Percentiles rank a stretch among this genome's conserved stretches.
Conservation (phyloP, 169 alveolate genomes). For the Besnoitia besnoiti region DNA sequence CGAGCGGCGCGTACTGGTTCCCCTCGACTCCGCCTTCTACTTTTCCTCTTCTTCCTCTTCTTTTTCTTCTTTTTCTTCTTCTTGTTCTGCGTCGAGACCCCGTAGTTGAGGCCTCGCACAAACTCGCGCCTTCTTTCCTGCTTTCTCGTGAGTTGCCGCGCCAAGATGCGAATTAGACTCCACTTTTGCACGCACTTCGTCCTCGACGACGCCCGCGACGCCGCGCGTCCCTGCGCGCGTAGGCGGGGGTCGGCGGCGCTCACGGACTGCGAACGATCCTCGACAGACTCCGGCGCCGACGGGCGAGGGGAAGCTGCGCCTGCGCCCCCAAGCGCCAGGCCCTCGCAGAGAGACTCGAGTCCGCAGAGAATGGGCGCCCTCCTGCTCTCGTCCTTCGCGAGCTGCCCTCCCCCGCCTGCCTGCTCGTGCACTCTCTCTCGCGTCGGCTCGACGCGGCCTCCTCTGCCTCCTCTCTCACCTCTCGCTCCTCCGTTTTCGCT, state of each 20-base stretch:
- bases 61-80: not conserved
- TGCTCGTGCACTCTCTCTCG: not conserved
- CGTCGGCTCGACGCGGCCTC: not conserved
- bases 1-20: not conserved
- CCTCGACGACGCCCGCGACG: not conserved
- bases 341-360: too few species aligned
- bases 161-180: not conserved
- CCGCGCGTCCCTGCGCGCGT: not conserved
- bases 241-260: not conserved
- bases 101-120: too few species aligned
- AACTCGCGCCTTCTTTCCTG: not conserved
- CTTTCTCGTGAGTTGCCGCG: not conserved
- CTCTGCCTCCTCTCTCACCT: not conserved
- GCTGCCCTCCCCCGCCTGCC: not conserved
- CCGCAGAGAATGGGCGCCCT: not conserved
- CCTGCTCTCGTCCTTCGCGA: not conserved
- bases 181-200: not conserved
- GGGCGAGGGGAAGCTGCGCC: not conserved
- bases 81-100: not conserved
- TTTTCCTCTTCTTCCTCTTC: not conserved
- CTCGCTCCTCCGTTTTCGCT: not conserved
- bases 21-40: not conserved
- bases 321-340: too few species aligned
- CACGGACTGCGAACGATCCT: too few species aligned
- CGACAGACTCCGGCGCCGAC: not conserved